Conservation (phyloP, 2,329 filamentous ascomycete species). For the Aspergillus arachidicola region DNA sequence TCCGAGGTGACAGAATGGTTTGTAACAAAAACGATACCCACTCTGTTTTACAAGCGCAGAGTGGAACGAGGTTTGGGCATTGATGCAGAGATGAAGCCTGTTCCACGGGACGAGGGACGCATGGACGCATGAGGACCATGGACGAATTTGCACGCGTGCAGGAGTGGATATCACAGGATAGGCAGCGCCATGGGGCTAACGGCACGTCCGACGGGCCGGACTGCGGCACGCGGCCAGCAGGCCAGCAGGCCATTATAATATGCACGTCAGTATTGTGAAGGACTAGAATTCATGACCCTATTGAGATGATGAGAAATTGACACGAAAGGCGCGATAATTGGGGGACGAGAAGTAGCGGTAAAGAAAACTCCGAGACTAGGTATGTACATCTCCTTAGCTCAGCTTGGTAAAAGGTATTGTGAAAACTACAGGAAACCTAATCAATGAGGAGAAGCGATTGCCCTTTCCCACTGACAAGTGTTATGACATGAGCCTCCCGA, state of each 20-base stretch:
- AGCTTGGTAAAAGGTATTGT: conserved; percentile 12
- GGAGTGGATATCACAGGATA: conserved; percentile 23
- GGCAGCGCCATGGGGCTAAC: conserved; percentile 24
- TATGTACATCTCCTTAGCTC: conserved; percentile 16
- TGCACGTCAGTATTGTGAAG: conserved; percentile 24
- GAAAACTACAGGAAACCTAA: conserved; percentile 14
- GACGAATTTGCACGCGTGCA: conserved; percentile 25
- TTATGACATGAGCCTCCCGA: background rate
- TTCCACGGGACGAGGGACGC: conserved; percentile 9
- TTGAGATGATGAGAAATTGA: conserved; percentile 17
- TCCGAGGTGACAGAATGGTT: conserved; percentile 9
- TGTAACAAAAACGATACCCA: conserved; percentile 9
- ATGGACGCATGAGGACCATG: conserved; percentile 12
- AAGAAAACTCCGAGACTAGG: conserved; percentile 15
- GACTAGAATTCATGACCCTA: conserved; percentile 15
- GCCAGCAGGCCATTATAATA: conserved; percentile 21
- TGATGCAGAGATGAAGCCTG: conserved; percentile 21
- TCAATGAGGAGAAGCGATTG: conserved; percentile 4
- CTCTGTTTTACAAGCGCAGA: conserved; percentile 2
- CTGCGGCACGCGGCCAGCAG: conserved; percentile 25
- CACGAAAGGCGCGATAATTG: conserved; percentile 27
- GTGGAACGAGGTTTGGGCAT: conserved; percentile 23
- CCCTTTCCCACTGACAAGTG: background rate
- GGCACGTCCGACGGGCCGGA: conserved; percentile 28
- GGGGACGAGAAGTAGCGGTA: conserved; percentile 27